phyloP scores from a whole-genome alignment of 768 basidiomycete genomes.

The Calocera viscosa region DNA sequence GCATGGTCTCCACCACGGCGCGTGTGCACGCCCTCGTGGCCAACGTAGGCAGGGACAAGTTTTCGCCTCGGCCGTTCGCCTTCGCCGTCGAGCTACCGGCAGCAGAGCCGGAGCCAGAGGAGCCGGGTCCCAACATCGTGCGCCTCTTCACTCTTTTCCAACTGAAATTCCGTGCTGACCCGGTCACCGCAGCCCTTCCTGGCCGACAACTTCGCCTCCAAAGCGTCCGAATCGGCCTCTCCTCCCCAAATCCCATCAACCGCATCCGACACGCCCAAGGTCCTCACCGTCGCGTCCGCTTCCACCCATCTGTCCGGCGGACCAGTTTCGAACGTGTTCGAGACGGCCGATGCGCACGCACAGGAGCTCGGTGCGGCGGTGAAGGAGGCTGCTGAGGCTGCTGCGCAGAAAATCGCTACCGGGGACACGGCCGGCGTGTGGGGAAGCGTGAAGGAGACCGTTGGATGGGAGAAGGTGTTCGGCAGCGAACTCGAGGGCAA shows the following conservation, averaged over 20 bases:
- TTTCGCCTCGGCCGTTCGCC: background rate
- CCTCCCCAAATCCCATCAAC: slow-evolving; percentile 20
- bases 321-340: slow-evolving; percentile 34
- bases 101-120: background rate
- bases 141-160: background rate
- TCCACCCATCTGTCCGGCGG: slow-evolving; percentile 38
- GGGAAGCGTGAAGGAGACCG: background rate
- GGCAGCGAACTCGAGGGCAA: slow-evolving; percentile 13
- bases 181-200: slow-evolving; percentile 38
- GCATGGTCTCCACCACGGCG: background rate
- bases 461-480: slow-evolving; percentile 4
- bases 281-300: slow-evolving; percentile 40
- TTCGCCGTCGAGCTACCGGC: background rate
- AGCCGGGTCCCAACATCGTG: background rate
- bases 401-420: slow-evolving; percentile 29
- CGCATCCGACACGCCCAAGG: slow-evolving; percentile 32
- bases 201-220: slow-evolving; percentile 48
- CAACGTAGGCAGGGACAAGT: background rate
- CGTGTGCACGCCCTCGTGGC: background rate
- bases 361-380: slow-evolving; percentile 14
- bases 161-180: background rate
- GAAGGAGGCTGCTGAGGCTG: slow-evolving; percentile 26
- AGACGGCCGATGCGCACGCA: slow-evolving; percentile 18
- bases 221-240: slow-evolving; percentile 27
- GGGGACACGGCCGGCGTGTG: background rate